These are phyloP conservation scores for Barnettozyma salicaria DNA, from an alignment of 805 yeast genomes.

Conservation along the genomic window DNA sequence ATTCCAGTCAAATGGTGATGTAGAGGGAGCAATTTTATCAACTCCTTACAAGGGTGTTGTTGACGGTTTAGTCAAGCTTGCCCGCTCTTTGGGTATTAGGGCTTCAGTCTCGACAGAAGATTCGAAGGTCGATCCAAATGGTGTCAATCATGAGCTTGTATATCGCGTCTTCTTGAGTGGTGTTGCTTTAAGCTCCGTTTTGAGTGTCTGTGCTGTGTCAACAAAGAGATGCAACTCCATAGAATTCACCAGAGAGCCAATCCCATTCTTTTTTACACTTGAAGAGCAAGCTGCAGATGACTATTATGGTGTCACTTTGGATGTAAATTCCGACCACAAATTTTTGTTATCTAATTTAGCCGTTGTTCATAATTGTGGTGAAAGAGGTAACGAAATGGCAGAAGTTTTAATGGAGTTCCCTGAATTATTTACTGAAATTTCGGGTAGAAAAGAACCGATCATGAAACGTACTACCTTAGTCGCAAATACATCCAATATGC, in stretches of 20 bases:
- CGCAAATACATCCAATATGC: constrained; percentile 99
- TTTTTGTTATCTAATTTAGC: constrained; percentile 36
- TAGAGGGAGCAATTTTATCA: constrained; percentile 27
- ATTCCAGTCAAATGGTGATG: constrained; percentile 13
- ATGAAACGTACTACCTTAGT: constrained; percentile 99
- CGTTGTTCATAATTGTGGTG: constrained; percentile 55
- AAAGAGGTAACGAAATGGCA: constrained; percentile 98
- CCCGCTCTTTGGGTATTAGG: constrained; percentile 40
- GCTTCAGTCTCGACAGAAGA: constrained; percentile 30
- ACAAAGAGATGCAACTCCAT: constrained; percentile 13
- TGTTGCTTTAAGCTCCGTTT: constrained; percentile 24
- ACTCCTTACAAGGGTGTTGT: constrained; percentile 29
- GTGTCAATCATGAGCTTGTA: no score
- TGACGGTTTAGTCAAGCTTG: constrained; percentile 33
- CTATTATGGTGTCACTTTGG: constrained; percentile 37
- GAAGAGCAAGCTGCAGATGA: constrained; percentile 23
- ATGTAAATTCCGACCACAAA: constrained; percentile 35
- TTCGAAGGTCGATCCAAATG: no score
- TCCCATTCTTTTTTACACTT: constrained; percentile 28
- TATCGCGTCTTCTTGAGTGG: constrained; percentile 23
- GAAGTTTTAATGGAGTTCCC: constrained; percentile 99
- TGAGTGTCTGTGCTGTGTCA: constrained; percentile 24
- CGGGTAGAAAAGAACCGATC: constrained; percentile 94
- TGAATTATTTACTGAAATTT: constrained; percentile 83
- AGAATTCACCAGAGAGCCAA: constrained; percentile 9